Evolutionary conservation across 176 grass and related monocot genomes (phyloP), one percentile per base, ranked within the genome.

Genomic region (Alloteropsis semialata): DNA sequence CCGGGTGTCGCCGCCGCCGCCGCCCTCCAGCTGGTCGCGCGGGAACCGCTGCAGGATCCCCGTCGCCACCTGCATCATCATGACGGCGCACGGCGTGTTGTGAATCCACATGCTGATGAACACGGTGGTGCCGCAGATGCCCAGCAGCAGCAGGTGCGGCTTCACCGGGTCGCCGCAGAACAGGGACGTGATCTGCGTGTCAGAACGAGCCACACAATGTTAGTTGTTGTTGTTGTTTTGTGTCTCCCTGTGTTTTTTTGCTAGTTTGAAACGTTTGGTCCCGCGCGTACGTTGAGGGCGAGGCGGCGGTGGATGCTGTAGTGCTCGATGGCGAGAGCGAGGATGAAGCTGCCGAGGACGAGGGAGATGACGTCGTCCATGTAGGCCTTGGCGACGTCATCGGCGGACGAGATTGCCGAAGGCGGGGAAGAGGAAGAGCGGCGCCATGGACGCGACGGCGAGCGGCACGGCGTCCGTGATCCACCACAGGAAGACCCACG

Each of bases 31-130:
- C 71, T 74, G 46, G 48, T 80, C 77, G 13, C 46, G 59, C 38
- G 96, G 96, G 36, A 96, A 27, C 64, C 96, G 63, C 76, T 97
- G 92, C 59, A 97, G 92, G 36, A 97, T 91, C 24, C 95, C 95
- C 21, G 81, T 94, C 2, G 89, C 92, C 22, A 97, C 92, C 14
- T 88, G 92, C 34, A 94, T 91, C 92, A 97, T 97, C 95, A 97
- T 97, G 63, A 97, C 77, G 0, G 95, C 83, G 39, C 92, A 85
- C 0, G 95, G 55, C 57, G 95, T 97, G 92, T 94, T 97, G 83
- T 97, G 92, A 86, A 97, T 94, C 94, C 94, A 97, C 92, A 97
- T 92, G 88, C 92, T 94, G 74, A 94, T 62, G 77, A 94, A 92
- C 25, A 83, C 36, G 1, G 90, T 94, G 12, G 90, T 97, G 64